Percentiles rank a stretch among this genome's conserved stretches.
Conservation (phyloP, 495 filamentous ascomycete genomes). For the Penicillium nucicola region DNA sequence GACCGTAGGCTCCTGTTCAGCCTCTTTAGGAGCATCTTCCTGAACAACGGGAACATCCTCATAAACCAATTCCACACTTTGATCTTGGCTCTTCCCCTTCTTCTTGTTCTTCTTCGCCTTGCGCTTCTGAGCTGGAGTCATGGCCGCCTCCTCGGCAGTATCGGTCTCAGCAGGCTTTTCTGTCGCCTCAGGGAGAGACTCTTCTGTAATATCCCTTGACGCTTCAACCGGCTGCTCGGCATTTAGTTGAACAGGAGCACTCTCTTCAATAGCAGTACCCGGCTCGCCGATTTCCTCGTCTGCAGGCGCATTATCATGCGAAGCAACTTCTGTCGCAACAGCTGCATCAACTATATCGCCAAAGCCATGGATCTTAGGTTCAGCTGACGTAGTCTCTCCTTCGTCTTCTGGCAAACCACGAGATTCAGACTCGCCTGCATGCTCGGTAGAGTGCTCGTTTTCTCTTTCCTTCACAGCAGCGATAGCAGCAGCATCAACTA, state of each 20-base stretch:
- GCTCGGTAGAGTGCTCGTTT: background rate
- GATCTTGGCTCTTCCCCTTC: slow-evolving; percentile 29
- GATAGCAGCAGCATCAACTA: slow-evolving; percentile 30
- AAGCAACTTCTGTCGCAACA: slow-evolving; percentile 10
- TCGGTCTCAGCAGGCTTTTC: slow-evolving; percentile 1
- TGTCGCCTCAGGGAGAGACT: background rate
- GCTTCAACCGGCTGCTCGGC: background rate
- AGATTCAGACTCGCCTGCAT: background rate
- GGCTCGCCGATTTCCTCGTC: slow-evolving; percentile 11
- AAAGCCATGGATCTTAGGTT: slow-evolving; percentile 11
- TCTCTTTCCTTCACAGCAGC: slow-evolving; percentile 15
- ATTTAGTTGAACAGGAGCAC: background rate
- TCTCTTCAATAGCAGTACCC: slow-evolving; percentile 16
- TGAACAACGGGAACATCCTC: background rate
- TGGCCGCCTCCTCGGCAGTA: slow-evolving; percentile 8
- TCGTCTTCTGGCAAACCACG: background rate
- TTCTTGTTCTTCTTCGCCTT: slow-evolving; percentile 36
- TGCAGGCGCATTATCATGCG: background rate
- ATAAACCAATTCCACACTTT: slow-evolving; percentile 27
- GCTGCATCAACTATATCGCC: slow-evolving; percentile 27
- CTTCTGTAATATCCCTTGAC: slow-evolving; percentile 1
- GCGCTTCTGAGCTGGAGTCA: slow-evolving; percentile 9
- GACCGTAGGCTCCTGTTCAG: background rate
- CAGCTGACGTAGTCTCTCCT: background rate
- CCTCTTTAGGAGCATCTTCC: background rate